Conservation (phyloP, 306 rosid genomes). For the Glycine latifolia region DNA sequence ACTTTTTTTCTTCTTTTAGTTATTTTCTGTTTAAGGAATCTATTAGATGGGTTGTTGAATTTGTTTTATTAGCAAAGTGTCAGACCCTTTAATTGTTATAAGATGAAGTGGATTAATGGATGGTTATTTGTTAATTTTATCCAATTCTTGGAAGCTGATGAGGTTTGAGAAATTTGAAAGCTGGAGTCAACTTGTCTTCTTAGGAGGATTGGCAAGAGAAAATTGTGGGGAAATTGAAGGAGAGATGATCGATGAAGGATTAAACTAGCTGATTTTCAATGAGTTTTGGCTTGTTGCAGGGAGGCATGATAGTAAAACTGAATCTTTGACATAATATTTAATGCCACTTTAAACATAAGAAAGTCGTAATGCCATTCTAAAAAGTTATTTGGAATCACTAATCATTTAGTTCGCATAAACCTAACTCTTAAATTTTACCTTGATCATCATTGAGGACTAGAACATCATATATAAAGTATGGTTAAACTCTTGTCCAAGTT, state of each 20-base stretch:
- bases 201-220: conserved; percentile 19
- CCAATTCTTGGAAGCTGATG: conserved; percentile 30
- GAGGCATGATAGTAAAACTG: conserved; percentile 20
- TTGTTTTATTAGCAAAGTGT: conserved; percentile 30
- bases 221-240: background rate
- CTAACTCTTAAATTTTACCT: background rate
- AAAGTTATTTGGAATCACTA: conserved; percentile 3
- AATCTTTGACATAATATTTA: conserved; percentile 4
- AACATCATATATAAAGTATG: background rate
- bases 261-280: too few species aligned
- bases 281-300: too few species aligned
- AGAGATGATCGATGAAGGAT: background rate
- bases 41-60: conserved; percentile 32
- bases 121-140: conserved; percentile 16
- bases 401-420: background rate
- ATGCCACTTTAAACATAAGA: too few species aligned
- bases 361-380: background rate
- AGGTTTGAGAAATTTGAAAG: conserved; percentile 39
- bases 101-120: conserved; percentile 10
- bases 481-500: background rate
- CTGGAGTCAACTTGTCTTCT: conserved; percentile 31
- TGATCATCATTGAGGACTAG: background rate
- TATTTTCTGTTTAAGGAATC: background rate
- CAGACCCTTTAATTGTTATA: conserved; percentile 8
- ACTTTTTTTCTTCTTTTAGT: background rate